phyloP scores from a whole-genome alignment of 2,329 filamentous ascomycete genomes.

The Venturia nashicola region DNA sequence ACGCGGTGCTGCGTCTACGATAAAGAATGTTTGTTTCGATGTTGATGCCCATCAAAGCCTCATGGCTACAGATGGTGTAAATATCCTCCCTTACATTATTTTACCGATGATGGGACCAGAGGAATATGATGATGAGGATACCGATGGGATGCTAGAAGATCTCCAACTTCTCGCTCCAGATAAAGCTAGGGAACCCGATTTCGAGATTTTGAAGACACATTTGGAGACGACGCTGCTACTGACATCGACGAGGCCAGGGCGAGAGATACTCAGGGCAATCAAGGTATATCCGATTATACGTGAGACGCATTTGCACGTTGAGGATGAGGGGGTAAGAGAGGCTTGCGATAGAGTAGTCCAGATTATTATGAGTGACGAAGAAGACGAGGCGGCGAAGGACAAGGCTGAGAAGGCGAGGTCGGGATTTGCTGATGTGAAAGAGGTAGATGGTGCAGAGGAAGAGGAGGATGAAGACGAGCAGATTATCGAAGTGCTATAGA shows the following conservation, averaged over 20 bases:
- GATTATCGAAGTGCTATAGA: constrained; percentile 25
- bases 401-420: constrained; percentile 19
- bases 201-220: constrained; percentile 69
- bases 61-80: constrained; percentile 56
- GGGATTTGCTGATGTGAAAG: constrained; percentile 12
- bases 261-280: constrained; percentile 60
- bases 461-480: constrained; percentile 23
- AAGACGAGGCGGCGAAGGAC: constrained; percentile 37
- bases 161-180: constrained; percentile 81
- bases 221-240: constrained; percentile 78
- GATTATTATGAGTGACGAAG: constrained; percentile 72
- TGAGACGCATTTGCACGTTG: constrained; percentile 67
- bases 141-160: constrained; percentile 75
- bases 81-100: constrained; percentile 78
- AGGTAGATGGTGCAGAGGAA: constrained; percentile 17
- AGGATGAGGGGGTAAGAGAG: constrained; percentile 70
- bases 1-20: constrained; percentile 87
- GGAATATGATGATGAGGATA: constrained; percentile 80
- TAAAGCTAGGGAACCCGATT: constrained; percentile 71
- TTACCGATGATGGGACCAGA: constrained; percentile 80
- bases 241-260: constrained; percentile 62
- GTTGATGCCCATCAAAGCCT: constrained; percentile 59
- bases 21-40: constrained; percentile 90
- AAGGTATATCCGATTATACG: constrained; percentile 84
- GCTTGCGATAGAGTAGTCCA: constrained; percentile 85